Evolutionary conservation across 495 filamentous ascomycete genomes (phyloP), one percentile per base, ranked within the genome.

Genomic region (Hypoxylon trugodes): DNA sequence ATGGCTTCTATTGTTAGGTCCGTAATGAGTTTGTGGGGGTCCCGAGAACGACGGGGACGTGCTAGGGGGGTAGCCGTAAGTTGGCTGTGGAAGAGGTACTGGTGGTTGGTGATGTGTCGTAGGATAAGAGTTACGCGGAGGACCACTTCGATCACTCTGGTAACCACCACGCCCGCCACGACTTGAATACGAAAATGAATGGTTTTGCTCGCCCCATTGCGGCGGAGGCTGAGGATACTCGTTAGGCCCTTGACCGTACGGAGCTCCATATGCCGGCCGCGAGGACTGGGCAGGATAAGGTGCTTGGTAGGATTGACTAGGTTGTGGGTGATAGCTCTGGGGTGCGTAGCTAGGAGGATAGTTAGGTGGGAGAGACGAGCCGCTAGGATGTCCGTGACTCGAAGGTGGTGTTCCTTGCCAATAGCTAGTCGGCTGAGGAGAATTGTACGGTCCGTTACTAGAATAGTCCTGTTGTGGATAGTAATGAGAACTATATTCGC

Each of bases 311-410:
- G 69, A 49, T 42, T 71, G 73, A 32, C 54, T 70, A 4, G 61
- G 66, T 24, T 69, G 68, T 42, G 76, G 69, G 40, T 69, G 69
- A 46, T 82, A 83, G 1, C 74, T 63, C 58, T 81, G 82, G n/a
- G 81, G 77, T 7, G 77, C 79, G 48, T 82, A 86, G 59, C 76
- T 82, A 21, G 81, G 74, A 62, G 82, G 77, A 61, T 84, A 86
- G 41, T 75, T 78, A 45, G 79, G 69, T 16, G 79, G 73, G 15
- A 81, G 66, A 28, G 79, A 75, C 24, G 76, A 68, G 41, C 66
- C 50, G 37, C 46, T 66, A 24, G 71, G 69, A 42, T 77, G 77
- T 32, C 67, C 61, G 41, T 72, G 75, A 57, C 65, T 59, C 12
- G 66, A 58, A 16, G 71, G 63, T 18, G 71, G 68, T 50, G 73